A percentile compares a stretch with the other conserved stretches of the same genome.
Conservation (phyloP, 305 asterid genomes). For the Solanum chacoense region DNA sequence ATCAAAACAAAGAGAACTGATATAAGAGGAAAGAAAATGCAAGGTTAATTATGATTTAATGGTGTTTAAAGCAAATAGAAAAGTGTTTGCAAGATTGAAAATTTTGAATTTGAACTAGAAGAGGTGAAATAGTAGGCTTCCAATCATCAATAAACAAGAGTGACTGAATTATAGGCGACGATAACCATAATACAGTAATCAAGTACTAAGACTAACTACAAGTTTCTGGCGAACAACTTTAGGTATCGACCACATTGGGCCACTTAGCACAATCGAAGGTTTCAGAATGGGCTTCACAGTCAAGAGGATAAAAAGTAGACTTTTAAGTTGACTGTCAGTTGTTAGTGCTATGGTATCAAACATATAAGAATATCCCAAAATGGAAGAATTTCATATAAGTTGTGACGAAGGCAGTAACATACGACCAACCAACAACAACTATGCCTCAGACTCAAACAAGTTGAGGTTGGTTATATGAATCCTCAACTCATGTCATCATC, state of each 20-base stretch:
- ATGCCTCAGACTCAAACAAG: background rate
- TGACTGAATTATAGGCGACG: background rate
- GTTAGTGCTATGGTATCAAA: background rate
- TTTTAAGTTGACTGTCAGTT: background rate
- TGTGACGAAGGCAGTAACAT: background rate
- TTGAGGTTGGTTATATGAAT: background rate
- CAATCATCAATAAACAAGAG: background rate
- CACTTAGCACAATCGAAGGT: background rate
- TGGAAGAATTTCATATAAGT: background rate
- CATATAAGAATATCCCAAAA: background rate
- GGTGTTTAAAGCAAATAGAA: background rate
- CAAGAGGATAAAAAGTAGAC: background rate
- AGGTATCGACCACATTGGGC: background rate
- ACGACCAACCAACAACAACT: background rate
- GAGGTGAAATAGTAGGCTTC: background rate
- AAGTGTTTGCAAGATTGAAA: background rate
- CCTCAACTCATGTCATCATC: background rate
- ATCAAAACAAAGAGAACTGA: slow-evolving; percentile 41
- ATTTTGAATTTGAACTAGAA: background rate
- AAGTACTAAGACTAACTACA: background rate
- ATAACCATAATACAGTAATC: background rate
- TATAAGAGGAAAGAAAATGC: slow-evolving; percentile 33
- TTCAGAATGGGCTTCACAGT: background rate
- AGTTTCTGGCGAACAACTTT: background rate
- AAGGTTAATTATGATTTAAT: slow-evolving; percentile 2